These are phyloP conservation scores for Yamadazyma kitorensis DNA, from an alignment of 805 yeast species.

Conservation along the genomic window DNA sequence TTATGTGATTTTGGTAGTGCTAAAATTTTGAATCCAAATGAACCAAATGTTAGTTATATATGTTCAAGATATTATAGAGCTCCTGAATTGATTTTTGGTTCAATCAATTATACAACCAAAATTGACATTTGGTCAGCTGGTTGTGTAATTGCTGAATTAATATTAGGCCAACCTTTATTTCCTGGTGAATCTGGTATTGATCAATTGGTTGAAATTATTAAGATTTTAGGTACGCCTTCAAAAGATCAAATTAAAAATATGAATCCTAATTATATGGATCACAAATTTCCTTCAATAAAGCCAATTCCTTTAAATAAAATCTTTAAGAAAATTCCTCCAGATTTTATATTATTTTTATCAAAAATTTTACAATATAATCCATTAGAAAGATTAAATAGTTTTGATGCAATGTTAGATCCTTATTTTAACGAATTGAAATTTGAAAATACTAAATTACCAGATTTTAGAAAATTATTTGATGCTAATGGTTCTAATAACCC, in stretches of 20 bases:
- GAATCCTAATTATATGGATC: slow-evolving; percentile 98
- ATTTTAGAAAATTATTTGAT: slow-evolving; percentile 40
- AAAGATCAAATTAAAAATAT: slow-evolving; percentile 87
- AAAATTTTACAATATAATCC: slow-evolving; percentile 69
- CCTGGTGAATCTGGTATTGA: slow-evolving; percentile 99
- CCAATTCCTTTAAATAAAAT: slow-evolving; percentile 71
- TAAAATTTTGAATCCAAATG: slow-evolving; percentile 81
- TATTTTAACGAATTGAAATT: slow-evolving; percentile 56
- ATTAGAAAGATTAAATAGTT: slow-evolving; percentile 56
- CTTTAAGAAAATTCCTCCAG: slow-evolving; percentile 53
- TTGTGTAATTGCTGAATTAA: slow-evolving; percentile 96
- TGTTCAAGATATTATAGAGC: slow-evolving; percentile 97
- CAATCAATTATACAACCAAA: slow-evolving; percentile 92
- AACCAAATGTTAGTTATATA: slow-evolving; percentile 93
- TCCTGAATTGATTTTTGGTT: slow-evolving; percentile 96
- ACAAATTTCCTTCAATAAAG: slow-evolving; percentile 85
- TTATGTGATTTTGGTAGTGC: slow-evolving; percentile 97
- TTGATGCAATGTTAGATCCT: slow-evolving; percentile 47
- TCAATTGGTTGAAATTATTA: slow-evolving; percentile 94
- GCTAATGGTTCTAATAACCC: slow-evolving; percentile 32
- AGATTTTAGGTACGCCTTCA: slow-evolving; percentile 92
- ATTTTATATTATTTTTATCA: slow-evolving; percentile 56
- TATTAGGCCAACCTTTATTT: slow-evolving; percentile 93
- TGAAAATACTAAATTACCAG: slow-evolving; percentile 36
- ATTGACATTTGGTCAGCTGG: slow-evolving; percentile 98